A percentile compares a stretch with the other conserved stretches of the same genome.
Evolutionary conservation across 306 rosid genomes (phyloP).

Genomic region (Glycine soja): DNA sequence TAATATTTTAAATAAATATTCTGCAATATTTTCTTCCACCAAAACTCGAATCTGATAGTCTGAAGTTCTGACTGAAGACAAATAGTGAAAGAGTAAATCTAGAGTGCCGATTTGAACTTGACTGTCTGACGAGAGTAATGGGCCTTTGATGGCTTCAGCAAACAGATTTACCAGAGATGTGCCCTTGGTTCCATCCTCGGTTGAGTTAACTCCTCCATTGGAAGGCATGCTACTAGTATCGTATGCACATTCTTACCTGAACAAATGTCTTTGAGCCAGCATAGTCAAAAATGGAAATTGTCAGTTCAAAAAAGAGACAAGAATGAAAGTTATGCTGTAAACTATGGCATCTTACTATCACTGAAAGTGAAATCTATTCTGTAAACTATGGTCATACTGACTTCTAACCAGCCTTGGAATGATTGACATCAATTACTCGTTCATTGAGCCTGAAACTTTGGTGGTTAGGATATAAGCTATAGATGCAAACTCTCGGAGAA

Average conservation of each 20-base stretch:
- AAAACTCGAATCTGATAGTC: constrained; percentile 69
- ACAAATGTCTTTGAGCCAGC: constrained; percentile 71
- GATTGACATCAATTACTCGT: constrained; percentile 2
- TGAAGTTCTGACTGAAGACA: constrained; percentile 69
- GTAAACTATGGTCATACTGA: constrained; percentile 35
- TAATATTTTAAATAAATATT: constrained; percentile 90
- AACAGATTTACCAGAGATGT: constrained; percentile 65
- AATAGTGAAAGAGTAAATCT: constrained; percentile 70
- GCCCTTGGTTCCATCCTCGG: constrained; percentile 55
- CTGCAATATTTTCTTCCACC: constrained; percentile 91
- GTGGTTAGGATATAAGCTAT: neutral
- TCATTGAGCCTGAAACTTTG: constrained; percentile 17
- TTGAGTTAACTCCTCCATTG: constrained; percentile 53
- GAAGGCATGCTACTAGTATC: constrained; percentile 50
- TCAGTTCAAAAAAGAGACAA: constrained; percentile 44
- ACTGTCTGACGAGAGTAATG: constrained; percentile 80
- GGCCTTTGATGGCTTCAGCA: constrained; percentile 94
- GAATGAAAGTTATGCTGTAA: constrained; percentile 4
- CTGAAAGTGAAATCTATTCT: constrained; percentile 25
- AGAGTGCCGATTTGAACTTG: constrained; percentile 82
- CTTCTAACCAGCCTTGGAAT: constrained; percentile 16
- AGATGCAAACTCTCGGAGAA: constrained; percentile 18
- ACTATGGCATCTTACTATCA: constrained; percentile 8
- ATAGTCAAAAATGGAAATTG: constrained; percentile 59
- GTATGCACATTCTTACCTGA: constrained; percentile 60